Conservation (phyloP, 2,329 filamentous ascomycete genomes). For the Aspergillus luchuensis region DNA sequence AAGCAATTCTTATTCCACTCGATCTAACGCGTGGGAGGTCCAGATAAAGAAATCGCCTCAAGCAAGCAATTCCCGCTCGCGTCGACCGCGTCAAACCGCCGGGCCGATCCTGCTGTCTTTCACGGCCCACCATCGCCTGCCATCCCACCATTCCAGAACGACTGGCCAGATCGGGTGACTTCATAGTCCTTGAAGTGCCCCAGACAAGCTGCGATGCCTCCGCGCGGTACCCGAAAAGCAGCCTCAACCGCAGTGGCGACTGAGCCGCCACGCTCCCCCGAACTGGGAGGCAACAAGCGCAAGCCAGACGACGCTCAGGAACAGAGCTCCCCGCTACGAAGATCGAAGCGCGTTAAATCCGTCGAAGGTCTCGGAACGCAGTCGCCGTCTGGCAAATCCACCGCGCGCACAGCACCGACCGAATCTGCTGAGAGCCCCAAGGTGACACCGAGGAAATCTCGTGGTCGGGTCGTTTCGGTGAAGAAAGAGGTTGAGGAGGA, state of each 20-base stretch:
- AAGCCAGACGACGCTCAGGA: slow-evolving; percentile 29
- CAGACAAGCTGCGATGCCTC: slow-evolving; percentile 17
- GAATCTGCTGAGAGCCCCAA: slow-evolving; percentile 17
- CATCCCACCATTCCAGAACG: background rate
- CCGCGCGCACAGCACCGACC: background rate
- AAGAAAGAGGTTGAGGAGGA: slow-evolving; percentile 23
- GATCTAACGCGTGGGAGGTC: background rate
- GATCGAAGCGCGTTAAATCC: slow-evolving; percentile 35
- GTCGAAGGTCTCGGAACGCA: slow-evolving; percentile 7
- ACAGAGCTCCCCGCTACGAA: slow-evolving; percentile 28
- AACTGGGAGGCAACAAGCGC: slow-evolving; percentile 27
- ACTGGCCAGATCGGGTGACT: background rate
- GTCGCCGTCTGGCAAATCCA: background rate
- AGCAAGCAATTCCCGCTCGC: background rate
- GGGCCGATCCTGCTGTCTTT: background rate
- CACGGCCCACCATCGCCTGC: background rate
- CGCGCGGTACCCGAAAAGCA: slow-evolving; percentile 20
- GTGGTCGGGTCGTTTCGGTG: background rate
- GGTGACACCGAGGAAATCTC: background rate
- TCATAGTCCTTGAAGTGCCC: background rate
- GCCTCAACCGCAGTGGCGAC: slow-evolving; percentile 10
- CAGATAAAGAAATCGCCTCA: background rate
- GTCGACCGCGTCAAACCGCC: slow-evolving; percentile 1
- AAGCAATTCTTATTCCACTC: background rate
- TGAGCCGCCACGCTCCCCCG: slow-evolving; percentile 10